Percentiles rank a stretch among this genome's conserved stretches.
Conservation (phyloP, 768 basidiomycete genomes). For the Pleurotus salmoneostramineus region DNA sequence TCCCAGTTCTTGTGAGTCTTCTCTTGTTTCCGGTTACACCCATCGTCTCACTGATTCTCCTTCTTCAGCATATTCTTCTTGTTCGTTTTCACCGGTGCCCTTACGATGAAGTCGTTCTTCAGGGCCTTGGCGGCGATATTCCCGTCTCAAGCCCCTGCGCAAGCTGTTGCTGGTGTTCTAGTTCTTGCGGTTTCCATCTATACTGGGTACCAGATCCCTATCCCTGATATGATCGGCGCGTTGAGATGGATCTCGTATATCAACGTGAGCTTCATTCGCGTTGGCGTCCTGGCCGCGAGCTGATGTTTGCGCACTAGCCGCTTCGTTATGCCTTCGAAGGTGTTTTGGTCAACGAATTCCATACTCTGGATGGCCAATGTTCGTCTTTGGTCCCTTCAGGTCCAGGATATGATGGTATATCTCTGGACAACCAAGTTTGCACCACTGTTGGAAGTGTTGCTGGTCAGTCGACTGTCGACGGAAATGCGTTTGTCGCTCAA, state of each 20-base stretch:
- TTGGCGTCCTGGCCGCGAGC: conserved; percentile 5
- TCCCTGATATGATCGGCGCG: conserved; percentile 62
- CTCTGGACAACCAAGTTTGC: conserved; percentile 70
- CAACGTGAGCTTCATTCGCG: conserved; percentile 31
- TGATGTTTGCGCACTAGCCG: conserved; percentile 36
- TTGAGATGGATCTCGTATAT: conserved; percentile 65
- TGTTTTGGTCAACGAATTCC: conserved; percentile 80
- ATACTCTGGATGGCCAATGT: conserved; percentile 58
- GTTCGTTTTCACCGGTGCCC: conserved; percentile 48
- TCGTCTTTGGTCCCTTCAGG: conserved; percentile 58
- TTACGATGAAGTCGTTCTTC: conserved; percentile 78
- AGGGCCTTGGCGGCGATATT: conserved; percentile 60
- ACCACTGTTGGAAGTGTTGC: conserved; percentile 60
- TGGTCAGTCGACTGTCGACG: conserved; percentile 57
- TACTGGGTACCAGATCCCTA: conserved; percentile 35
- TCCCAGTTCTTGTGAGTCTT: conserved; percentile 61
- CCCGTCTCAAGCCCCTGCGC: conserved; percentile 55
- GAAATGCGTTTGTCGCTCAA: conserved; percentile 43
- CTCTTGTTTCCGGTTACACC: conserved; percentile 15
- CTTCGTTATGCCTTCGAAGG: conserved; percentile 71
- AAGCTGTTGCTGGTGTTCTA: conserved; percentile 49
- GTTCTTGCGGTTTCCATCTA: conserved; percentile 25
- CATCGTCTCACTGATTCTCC: conserved; percentile 21
- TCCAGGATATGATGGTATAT: conserved; percentile 54
- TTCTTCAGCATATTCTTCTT: conserved; percentile 52